Percentiles rank a stretch among this genome's conserved stretches.
These are phyloP conservation scores for Leccinum subgranulosum DNA, from an alignment of 768 basidiomycete species.

Conservation along the genomic window DNA sequence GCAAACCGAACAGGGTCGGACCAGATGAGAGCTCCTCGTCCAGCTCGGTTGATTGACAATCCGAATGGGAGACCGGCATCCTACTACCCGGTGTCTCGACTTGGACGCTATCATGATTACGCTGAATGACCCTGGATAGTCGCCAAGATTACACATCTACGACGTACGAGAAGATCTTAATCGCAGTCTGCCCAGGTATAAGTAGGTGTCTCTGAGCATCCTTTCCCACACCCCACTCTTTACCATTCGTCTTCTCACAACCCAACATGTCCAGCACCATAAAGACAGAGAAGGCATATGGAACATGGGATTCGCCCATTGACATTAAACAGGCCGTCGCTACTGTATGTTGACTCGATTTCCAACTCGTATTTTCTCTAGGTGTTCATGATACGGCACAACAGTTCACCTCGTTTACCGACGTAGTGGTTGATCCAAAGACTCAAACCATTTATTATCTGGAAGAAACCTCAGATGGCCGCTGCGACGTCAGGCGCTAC, in stretches of 20 bases:
- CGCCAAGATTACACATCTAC: not conserved
- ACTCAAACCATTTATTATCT: slow-evolving; percentile 48
- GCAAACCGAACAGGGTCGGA: too few species aligned
- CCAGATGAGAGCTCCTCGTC: too few species aligned
- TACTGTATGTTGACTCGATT: slow-evolving; percentile 25
- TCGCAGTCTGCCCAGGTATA: not conserved
- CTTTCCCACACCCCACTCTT: too few species aligned
- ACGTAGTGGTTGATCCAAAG: slow-evolving; percentile 52
- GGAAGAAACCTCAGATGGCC: slow-evolving; percentile 53
- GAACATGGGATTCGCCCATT: slow-evolving; percentile 59
- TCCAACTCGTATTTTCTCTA: not conserved
- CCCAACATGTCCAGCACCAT: not conserved
- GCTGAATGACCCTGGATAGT: not conserved
- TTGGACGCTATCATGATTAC: too few species aligned
- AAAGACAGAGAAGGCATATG: slow-evolving; percentile 43
- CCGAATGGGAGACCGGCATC: too few species aligned
- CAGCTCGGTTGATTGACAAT: too few species aligned
- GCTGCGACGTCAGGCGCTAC: slow-evolving; percentile 49
- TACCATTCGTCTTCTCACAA: not conserved
- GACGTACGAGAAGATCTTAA: not conserved
- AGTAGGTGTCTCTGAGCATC: not conserved
- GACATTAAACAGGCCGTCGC: slow-evolving; percentile 46
- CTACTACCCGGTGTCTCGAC: too few species aligned
- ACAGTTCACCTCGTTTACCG: slow-evolving; percentile 33
- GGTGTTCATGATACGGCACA: not conserved